Percentiles rank a stretch among this genome's conserved stretches.
Evolutionary conservation across 2,329 filamentous ascomycete species (phyloP).

Genomic region (Cercospora sp.): DNA sequence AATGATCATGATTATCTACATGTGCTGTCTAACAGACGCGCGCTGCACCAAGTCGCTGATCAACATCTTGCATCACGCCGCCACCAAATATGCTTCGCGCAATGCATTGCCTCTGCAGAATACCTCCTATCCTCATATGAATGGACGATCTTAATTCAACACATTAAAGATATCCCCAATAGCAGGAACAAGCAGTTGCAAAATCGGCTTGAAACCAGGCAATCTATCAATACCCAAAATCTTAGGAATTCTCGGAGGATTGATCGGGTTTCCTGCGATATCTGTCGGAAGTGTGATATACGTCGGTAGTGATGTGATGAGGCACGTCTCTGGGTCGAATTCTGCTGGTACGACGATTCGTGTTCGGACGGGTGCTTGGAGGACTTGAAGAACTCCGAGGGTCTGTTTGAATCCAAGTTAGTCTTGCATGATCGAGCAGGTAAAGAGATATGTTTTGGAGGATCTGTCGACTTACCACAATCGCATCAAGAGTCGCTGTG

Average conservation of each 20-base stretch:
- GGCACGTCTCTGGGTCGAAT: slow-evolving; percentile 10
- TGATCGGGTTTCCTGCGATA: slow-evolving; percentile 9
- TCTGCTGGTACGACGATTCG: slow-evolving; percentile 12
- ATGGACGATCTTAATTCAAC: neutral
- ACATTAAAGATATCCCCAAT: slow-evolving; percentile 1
- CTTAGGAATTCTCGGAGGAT: slow-evolving; percentile 3
- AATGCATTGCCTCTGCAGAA: neutral
- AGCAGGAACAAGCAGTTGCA: slow-evolving; percentile 6
- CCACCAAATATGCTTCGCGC: neutral
- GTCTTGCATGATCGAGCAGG: too few species aligned
- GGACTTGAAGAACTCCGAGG: slow-evolving; percentile 6
- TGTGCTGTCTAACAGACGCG: neutral
- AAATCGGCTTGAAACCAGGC: slow-evolving; percentile 5
- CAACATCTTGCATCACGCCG: neutral
- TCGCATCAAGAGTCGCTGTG: slow-evolving; percentile 10
- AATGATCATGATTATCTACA: neutral
- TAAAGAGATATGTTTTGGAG: too few species aligned
- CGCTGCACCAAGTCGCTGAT: neutral
- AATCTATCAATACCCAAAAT: slow-evolving; percentile 8
- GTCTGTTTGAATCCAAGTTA: neutral
- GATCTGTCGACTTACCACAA: slow-evolving; percentile 9
- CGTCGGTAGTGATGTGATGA: slow-evolving; percentile 7
- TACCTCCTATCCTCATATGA: neutral
- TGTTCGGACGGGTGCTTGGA: slow-evolving; percentile 1
- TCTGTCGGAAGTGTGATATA: slow-evolving; percentile 4